Percentiles rank a stretch among this genome's conserved stretches.
phyloP scores from a whole-genome alignment of 495 filamentous ascomycete genomes.

The Aspergillus leporis region DNA sequence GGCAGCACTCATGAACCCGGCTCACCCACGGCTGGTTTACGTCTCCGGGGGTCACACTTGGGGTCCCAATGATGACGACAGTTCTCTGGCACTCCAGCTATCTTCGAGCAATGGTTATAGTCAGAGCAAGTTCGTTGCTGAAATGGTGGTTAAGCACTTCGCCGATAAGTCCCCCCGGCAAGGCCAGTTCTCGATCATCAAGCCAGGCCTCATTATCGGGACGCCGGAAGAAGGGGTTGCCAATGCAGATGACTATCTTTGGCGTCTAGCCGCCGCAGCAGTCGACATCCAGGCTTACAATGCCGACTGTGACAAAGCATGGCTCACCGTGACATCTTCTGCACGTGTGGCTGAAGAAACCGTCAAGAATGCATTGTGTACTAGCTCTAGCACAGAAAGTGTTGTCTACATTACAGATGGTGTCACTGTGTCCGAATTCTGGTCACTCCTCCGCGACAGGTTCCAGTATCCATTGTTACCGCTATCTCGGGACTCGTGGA shows the following conservation, averaged over 20 bases:
- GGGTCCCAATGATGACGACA: slow-evolving; percentile 13
- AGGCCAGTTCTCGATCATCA: slow-evolving; percentile 26
- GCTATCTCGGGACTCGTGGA: slow-evolving; percentile 20
- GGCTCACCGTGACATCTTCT: slow-evolving; percentile 27
- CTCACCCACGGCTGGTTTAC: slow-evolving; percentile 21
- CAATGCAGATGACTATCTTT: slow-evolving; percentile 36
- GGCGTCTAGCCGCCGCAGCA: slow-evolving; percentile 30
- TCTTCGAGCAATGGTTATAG: slow-evolving; percentile 27
- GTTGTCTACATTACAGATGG: slow-evolving; percentile 25
- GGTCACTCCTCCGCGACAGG: slow-evolving; percentile 19
- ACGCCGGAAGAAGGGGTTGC: slow-evolving; percentile 25
- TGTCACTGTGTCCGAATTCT: slow-evolving; percentile 23
- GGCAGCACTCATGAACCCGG: slow-evolving; percentile 9
- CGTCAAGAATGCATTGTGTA: slow-evolving; percentile 17
- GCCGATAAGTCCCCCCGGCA: slow-evolving; percentile 4
- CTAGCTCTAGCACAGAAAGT: slow-evolving; percentile 7
- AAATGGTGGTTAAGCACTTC: slow-evolving; percentile 27
- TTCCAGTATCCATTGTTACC: slow-evolving; percentile 21
- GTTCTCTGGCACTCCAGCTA: slow-evolving; percentile 12
- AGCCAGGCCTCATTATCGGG: slow-evolving; percentile 37
- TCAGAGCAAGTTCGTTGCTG: slow-evolving; percentile 37
- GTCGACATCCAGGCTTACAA: slow-evolving; percentile 27
- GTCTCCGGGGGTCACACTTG: slow-evolving; percentile 27
- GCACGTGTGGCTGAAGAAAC: slow-evolving; percentile 24
- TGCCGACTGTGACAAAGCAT: slow-evolving; percentile 16